Evolutionary conservation across 1,284 basidiomycete species (phyloP).

Genomic region (Cryptococcus sp.): DNA sequence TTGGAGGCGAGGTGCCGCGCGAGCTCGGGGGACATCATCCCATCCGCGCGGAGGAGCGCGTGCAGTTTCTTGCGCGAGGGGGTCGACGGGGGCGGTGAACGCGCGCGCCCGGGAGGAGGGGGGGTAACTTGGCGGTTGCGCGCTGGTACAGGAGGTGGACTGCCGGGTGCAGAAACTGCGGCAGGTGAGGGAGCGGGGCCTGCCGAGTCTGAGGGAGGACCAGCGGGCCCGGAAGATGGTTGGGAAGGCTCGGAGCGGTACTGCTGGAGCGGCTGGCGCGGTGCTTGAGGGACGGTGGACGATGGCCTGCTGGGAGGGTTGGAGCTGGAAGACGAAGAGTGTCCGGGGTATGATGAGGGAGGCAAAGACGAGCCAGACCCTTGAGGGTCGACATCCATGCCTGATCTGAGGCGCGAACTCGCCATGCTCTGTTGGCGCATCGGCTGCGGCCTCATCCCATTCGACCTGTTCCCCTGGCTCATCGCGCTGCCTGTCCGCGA

Average conservation of each 20-base stretch:
- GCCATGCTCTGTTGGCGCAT: too few species aligned
- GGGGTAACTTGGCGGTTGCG: slow-evolving; percentile 26
- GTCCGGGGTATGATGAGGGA: slow-evolving; percentile 18
- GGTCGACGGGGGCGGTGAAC: slow-evolving; percentile 43
- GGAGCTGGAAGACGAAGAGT: slow-evolving; percentile 9
- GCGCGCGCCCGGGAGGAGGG: slow-evolving; percentile 27
- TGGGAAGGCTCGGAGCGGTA: background rate
- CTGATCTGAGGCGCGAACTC: too few species aligned
- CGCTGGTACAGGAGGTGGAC: slow-evolving; percentile 2
- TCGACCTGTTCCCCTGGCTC: background rate
- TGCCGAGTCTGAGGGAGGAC: background rate
- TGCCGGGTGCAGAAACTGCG: background rate
- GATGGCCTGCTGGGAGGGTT: slow-evolving; percentile 6
- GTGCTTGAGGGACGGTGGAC: background rate
- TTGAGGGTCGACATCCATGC: too few species aligned
- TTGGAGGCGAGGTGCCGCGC: slow-evolving; percentile 39
- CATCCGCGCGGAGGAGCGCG: slow-evolving; percentile 37
- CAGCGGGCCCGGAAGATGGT: background rate
- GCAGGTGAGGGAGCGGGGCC: background rate
- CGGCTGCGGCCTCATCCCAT: too few species aligned
- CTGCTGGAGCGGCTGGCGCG: background rate
- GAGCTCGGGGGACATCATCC: slow-evolving; percentile 41
- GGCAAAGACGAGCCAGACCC: slow-evolving; percentile 5
- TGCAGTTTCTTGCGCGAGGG: slow-evolving; percentile 37
- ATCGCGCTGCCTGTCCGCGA: background rate